These are phyloP conservation scores for Candida xyloterini DNA, from an alignment of 805 yeast species.

Conservation along the genomic window DNA sequence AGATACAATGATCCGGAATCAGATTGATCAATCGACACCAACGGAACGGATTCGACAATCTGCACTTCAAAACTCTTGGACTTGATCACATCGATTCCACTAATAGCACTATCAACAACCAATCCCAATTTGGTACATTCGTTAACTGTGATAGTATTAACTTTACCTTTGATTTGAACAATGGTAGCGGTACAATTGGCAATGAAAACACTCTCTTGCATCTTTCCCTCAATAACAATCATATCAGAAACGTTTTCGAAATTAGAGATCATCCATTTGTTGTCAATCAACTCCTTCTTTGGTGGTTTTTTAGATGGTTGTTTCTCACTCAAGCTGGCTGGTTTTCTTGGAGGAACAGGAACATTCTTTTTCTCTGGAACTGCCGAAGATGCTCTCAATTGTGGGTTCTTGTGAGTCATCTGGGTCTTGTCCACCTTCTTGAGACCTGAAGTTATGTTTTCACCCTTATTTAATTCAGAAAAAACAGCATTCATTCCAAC, in stretches of 20 bases:
- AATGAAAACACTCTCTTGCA: slow-evolving; percentile 85
- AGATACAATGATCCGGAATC: slow-evolving; percentile 83
- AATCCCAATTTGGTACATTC: slow-evolving; percentile 71
- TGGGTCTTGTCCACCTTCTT: slow-evolving; percentile 91
- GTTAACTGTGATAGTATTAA: slow-evolving; percentile 79
- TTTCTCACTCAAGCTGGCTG: slow-evolving; percentile 48
- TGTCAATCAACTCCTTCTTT: slow-evolving; percentile 71
- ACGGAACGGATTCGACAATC: slow-evolving; percentile 76
- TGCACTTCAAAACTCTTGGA: slow-evolving; percentile 80
- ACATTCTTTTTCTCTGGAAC: slow-evolving; percentile 48
- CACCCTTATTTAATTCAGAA: slow-evolving; percentile 86
- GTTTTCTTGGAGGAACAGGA: slow-evolving; percentile 85
- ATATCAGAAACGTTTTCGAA: slow-evolving; percentile 61
- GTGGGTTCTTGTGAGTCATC: slow-evolving; percentile 92
- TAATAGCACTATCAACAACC: slow-evolving; percentile 78
- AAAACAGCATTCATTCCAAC: slow-evolving; percentile 84
- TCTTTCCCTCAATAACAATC: slow-evolving; percentile 70
- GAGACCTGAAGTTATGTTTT: slow-evolving; percentile 74
- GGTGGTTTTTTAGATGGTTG: slow-evolving; percentile 40
- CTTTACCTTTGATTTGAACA: slow-evolving; percentile 84
- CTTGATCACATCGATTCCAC: slow-evolving; percentile 87
- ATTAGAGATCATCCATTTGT: slow-evolving; percentile 87
- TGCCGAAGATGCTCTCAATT: slow-evolving; percentile 57
- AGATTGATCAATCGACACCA: slow-evolving; percentile 82
- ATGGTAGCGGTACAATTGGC: slow-evolving; percentile 75